Percentiles rank a stretch among this genome's conserved stretches.
phyloP scores from a whole-genome alignment of 176 grass and related monocot genomes.

The Cenchrus fungigraminus region DNA sequence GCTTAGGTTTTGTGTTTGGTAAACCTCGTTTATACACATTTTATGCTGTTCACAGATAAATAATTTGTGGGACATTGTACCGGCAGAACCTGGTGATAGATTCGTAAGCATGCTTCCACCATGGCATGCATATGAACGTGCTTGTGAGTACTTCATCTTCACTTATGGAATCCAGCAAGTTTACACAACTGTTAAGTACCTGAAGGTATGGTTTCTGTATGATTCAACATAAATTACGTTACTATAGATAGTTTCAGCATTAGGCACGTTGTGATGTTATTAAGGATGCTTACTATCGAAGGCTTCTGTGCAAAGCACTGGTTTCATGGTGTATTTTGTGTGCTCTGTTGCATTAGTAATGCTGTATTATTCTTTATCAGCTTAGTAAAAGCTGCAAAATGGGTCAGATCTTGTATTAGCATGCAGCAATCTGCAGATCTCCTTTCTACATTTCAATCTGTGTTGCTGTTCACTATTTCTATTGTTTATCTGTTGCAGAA shows the following conservation, averaged over 20 bases:
- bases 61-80: constrained; percentile 90
- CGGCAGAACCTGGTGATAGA: constrained; percentile 76
- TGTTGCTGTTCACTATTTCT: constrained; percentile 35
- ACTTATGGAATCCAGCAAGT: constrained; percentile 83
- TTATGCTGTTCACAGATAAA: constrained; percentile 60
- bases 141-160: constrained; percentile 91
- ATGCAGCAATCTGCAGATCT: background rate
- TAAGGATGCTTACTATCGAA: background rate
- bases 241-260: constrained; percentile 1
- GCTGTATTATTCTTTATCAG: constrained; percentile 11
- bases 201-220: constrained; percentile 62
- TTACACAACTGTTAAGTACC: constrained; percentile 85
- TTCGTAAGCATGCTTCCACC: constrained; percentile 97
- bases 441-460: constrained; percentile 3
- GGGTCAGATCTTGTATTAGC: background rate
- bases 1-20: background rate
- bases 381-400: constrained; percentile 33
- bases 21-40: constrained; percentile 16
- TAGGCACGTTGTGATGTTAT: background rate
- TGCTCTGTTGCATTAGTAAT: constrained; percentile 6
- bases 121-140: constrained; percentile 96
- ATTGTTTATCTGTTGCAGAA: constrained; percentile 36
- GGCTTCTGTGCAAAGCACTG: background rate
- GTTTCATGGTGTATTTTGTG: background rate
- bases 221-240: constrained; percentile 19